phyloP scores from a whole-genome alignment of 805 yeast species.

The Komagataella populi region DNA sequence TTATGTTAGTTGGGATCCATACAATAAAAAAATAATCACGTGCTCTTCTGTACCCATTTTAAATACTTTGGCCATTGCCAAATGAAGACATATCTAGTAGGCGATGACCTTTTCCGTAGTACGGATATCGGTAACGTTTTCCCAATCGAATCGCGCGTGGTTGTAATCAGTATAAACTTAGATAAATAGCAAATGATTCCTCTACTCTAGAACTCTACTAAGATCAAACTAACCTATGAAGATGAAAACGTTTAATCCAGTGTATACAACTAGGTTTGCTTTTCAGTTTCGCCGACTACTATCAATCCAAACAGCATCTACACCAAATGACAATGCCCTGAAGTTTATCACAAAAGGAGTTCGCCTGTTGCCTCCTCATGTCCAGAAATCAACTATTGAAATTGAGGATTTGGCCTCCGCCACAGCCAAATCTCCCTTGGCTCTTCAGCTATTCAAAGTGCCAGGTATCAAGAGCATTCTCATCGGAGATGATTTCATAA shows the following conservation, averaged over 20 bases:
- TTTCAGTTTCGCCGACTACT: not conserved
- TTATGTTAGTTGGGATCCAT: too few species aligned
- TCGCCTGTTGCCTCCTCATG: conserved; percentile 28
- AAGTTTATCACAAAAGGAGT: conserved; percentile 42
- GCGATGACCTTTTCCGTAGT: not conserved
- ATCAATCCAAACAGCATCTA: conserved; percentile 31
- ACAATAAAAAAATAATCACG: too few species aligned
- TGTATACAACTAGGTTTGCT: not conserved
- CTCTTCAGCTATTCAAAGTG: conserved; percentile 41
- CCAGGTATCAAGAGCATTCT: conserved; percentile 58
- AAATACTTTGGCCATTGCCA: not conserved
- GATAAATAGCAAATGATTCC: not conserved
- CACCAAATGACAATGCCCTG: conserved; percentile 68
- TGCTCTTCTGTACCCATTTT: too few species aligned
- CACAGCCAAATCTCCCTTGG: conserved; percentile 46
- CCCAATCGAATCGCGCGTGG: not conserved
- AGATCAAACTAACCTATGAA: not conserved
- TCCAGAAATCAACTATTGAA: conserved; percentile 25
- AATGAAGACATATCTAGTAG: not conserved
- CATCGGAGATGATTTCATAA: conserved; percentile 64
- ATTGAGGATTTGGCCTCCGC: conserved; percentile 41
- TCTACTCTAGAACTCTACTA: not conserved
- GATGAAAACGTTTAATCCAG: not conserved
- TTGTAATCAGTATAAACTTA: not conserved
- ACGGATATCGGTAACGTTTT: not conserved